Conservation (phyloP, 2,329 filamentous ascomycete species). For the Nemania sp. region DNA sequence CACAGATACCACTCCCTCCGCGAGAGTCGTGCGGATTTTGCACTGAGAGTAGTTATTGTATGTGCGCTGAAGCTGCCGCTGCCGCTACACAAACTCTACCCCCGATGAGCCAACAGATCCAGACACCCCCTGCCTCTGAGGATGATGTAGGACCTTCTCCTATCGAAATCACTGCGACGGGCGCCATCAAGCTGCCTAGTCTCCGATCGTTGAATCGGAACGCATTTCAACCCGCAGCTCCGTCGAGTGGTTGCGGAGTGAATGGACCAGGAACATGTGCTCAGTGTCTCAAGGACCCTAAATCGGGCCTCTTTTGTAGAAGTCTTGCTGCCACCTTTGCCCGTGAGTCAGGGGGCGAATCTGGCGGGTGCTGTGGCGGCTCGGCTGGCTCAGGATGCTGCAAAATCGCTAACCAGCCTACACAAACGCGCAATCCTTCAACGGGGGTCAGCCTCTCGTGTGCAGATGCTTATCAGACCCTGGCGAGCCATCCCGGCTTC, state of each 20-base stretch:
- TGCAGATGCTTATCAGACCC: conserved; percentile 77
- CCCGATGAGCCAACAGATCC: conserved; percentile 51
- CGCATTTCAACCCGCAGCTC: conserved; percentile 30
- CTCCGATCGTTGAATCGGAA: conserved; percentile 40
- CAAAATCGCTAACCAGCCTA: conserved; percentile 47
- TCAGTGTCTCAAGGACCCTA: conserved; percentile 76
- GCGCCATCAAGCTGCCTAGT: conserved; percentile 62
- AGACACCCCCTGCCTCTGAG: conserved; percentile 64
- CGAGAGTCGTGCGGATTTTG: conserved; percentile 82
- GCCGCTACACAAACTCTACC: conserved; percentile 46
- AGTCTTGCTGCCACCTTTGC: conserved; percentile 70
- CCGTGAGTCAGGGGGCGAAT: conserved; percentile 40
- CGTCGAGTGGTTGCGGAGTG: conserved; percentile 55
- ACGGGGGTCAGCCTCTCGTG: conserved; percentile 66
- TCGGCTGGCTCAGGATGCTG: conserved; percentile 66
- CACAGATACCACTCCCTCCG: conserved; percentile 43
- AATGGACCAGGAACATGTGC: conserved; percentile 78
- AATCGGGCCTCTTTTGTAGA: conserved; percentile 81
- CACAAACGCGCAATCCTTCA: conserved; percentile 35
- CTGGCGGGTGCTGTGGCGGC: conserved; percentile 65
- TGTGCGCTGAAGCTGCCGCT: conserved; percentile 67
- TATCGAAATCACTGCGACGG: conserved; percentile 62
- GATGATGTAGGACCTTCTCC: conserved; percentile 60
- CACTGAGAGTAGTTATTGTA: conserved; percentile 78
- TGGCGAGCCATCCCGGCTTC: conserved; percentile 77